phyloP scores from a whole-genome alignment of 495 filamentous ascomycete species.

The Halenospora varia region DNA sequence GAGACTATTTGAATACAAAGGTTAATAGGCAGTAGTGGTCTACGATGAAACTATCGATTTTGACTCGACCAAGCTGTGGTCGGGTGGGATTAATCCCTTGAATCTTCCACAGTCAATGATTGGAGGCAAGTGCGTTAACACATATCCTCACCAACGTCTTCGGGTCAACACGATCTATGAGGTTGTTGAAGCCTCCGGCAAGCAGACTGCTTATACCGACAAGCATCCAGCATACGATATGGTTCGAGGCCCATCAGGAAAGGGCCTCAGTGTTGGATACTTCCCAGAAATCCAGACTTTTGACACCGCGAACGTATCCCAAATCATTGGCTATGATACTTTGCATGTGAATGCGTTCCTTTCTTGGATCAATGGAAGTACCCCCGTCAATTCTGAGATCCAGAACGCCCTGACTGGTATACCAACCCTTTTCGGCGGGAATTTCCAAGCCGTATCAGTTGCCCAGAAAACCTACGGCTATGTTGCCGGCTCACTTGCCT shows the following conservation, averaged over 20 bases:
- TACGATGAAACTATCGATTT: conserved; percentile 30
- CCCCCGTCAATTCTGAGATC: conserved; percentile 24
- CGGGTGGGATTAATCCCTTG: conserved; percentile 31
- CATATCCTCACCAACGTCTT: conserved; percentile 33
- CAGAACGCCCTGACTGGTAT: conserved; percentile 10
- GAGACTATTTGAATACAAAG: neutral
- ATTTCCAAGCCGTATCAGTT: conserved; percentile 35
- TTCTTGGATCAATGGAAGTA: conserved; percentile 28
- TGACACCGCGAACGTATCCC: conserved; percentile 20
- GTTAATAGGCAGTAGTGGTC: conserved; percentile 12
- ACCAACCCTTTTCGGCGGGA: conserved; percentile 34
- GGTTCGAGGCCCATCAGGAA: conserved; percentile 29
- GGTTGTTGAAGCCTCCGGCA: conserved; percentile 24
- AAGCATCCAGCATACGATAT: conserved; percentile 38
- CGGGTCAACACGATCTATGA: conserved; percentile 38
- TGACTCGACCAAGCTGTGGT: conserved; percentile 27
- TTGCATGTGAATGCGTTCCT: conserved; percentile 32
- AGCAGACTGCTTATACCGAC: conserved; percentile 34
- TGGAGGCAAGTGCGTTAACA: conserved; percentile 22
- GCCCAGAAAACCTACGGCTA: conserved; percentile 33
- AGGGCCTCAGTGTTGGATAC: conserved; percentile 32
- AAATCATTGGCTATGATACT: conserved; percentile 31
- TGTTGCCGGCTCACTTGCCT: conserved; percentile 17
- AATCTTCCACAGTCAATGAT: conserved; percentile 29
- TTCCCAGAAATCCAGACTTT: conserved; percentile 31